These are phyloP conservation scores for Aureoboletus auriporus DNA, from an alignment of 768 basidiomycete species.

Conservation along the genomic window DNA sequence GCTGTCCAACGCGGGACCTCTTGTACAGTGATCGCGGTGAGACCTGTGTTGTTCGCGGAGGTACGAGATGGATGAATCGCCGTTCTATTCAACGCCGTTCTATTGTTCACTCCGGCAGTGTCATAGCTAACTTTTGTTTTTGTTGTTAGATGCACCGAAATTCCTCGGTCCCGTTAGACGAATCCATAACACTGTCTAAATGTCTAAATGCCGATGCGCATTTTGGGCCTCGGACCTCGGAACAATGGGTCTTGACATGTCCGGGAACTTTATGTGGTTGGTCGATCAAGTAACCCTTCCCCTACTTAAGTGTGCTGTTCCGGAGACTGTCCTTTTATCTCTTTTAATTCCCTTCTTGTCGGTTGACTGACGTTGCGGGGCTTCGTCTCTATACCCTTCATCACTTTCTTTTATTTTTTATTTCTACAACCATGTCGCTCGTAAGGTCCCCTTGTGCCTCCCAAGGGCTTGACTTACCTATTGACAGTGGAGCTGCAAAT, in stretches of 20 bases:
- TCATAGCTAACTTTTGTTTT: constrained; percentile 21
- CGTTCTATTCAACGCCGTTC: not conserved
- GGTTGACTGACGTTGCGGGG: constrained; percentile 40
- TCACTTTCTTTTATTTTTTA: constrained; percentile 1
- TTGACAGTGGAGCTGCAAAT: constrained; percentile 36
- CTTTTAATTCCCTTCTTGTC: constrained; percentile 3
- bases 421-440: constrained; percentile 19
- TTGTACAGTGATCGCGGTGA: constrained; percentile 31
- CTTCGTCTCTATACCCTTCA: constrained; percentile 36
- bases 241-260: constrained; percentile 22
- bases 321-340: constrained; percentile 2
- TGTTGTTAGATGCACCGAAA: constrained; percentile 3
- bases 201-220: constrained; percentile 1
- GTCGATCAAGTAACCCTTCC: constrained; percentile 6
- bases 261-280: constrained; percentile 6
- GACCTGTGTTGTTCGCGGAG: constrained; percentile 22
- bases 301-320: constrained; percentile 18
- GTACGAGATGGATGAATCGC: constrained; percentile 4
- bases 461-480: not conserved
- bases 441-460: constrained; percentile 7
- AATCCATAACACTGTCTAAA: not conserved
- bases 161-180: constrained; percentile 9
- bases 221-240: not conserved
- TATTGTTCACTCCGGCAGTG: constrained; percentile 23
- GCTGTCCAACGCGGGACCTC: constrained; percentile 7